phyloP scores from a whole-genome alignment of 1,284 basidiomycete species.

The Cutaneotrichosporon sp. region DNA sequence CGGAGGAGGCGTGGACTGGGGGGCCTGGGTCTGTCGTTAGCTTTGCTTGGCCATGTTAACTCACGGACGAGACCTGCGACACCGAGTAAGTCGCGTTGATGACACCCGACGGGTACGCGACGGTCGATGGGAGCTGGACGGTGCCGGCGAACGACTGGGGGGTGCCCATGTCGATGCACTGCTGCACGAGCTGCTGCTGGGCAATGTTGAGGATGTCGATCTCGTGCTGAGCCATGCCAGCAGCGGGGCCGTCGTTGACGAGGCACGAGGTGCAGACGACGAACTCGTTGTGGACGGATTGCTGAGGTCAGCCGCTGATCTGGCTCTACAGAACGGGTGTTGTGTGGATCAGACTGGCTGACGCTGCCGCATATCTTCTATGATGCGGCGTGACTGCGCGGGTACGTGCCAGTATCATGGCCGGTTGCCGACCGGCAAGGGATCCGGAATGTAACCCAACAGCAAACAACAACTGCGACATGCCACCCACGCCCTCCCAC shows the following conservation, averaged over 20 bases:
- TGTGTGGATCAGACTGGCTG: neutral
- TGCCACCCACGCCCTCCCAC: neutral
- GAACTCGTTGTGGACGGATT: conserved; percentile 15
- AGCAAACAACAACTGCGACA: neutral
- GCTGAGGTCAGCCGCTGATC: neutral
- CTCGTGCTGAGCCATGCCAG: conserved; percentile 7
- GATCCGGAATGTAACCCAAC: neutral
- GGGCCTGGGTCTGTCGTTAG: neutral
- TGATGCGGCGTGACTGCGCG: no score
- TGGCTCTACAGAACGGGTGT: neutral
- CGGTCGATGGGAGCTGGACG: conserved; percentile 12
- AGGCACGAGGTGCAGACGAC: conserved; percentile 17
- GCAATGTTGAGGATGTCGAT: conserved; percentile 23
- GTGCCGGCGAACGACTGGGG: conserved; percentile 14
- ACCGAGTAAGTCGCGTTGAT: conserved; percentile 11
- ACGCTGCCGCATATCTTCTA: neutral
- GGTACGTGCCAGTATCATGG: no score
- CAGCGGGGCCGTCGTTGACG: conserved; percentile 8
- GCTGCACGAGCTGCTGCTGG: conserved; percentile 22
- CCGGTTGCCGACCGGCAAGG: no score
- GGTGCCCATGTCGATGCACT: conserved; percentile 13
- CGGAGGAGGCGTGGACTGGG: neutral
- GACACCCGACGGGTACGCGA: conserved; percentile 16
- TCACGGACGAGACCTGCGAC: neutral
- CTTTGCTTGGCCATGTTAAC: neutral